Conservation (phyloP, 2,329 filamentous ascomycete species). For the Corniculantispora saksenae region DNA sequence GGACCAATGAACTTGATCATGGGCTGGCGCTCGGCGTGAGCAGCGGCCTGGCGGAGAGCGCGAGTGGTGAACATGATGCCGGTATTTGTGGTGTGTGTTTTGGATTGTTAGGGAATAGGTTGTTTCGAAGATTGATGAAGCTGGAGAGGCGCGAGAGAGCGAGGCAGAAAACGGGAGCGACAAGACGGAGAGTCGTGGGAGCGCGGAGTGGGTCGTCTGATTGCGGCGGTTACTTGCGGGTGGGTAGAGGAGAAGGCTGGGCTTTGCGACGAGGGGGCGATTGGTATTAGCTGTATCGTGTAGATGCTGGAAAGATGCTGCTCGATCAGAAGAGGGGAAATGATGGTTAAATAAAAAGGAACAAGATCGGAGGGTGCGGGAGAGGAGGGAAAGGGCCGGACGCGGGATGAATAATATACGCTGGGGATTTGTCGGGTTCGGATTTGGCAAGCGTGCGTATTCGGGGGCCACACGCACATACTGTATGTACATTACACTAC, state of each 20-base stretch:
- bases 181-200: neutral
- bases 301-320: neutral
- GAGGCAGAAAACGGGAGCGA: neutral
- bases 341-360: neutral
- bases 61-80: slow-evolving; percentile 56
- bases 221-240: slow-evolving; percentile 13
- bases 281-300: too few relatives aligned
- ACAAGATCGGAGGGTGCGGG: neutral
- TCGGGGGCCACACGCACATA: neutral
- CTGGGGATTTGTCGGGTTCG: slow-evolving; percentile 2
- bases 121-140: neutral
- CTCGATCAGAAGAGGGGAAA: neutral
- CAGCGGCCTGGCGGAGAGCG: slow-evolving; percentile 59
- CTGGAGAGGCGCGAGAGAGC: neutral
- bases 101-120: slow-evolving; percentile 14
- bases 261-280: too few relatives aligned
- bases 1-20: slow-evolving; percentile 65
- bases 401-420: slow-evolving; percentile 8
- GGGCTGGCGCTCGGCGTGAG: slow-evolving; percentile 60
- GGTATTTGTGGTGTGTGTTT: slow-evolving; percentile 11
- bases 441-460: slow-evolving; percentile 1
- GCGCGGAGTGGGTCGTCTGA: slow-evolving; percentile 11
- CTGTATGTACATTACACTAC: too few relatives aligned
- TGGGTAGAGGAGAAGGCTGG: neutral
- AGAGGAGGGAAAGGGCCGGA: neutral